These are phyloP conservation scores for Candida sp. DNA, from an alignment of 1,139 yeast species.

Conservation along the genomic window DNA sequence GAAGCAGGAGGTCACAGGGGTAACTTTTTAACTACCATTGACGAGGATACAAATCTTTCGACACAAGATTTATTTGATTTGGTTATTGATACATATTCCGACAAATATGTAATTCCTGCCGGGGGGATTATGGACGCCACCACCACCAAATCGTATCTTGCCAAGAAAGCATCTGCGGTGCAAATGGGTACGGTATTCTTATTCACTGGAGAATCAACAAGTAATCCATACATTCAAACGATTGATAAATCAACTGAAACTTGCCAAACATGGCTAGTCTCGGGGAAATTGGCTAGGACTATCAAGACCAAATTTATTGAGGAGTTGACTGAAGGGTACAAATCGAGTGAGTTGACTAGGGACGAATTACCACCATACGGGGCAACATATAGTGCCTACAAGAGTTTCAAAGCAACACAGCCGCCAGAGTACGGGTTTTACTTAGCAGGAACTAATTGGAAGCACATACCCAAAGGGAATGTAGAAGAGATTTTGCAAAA, in stretches of 20 bases:
- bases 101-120: conserved; percentile 26
- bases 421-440: conserved; percentile 23
- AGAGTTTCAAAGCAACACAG: conserved; percentile 14
- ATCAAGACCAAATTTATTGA: conserved; percentile 29
- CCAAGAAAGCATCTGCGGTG: conserved; percentile 42
- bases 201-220: conserved; percentile 28
- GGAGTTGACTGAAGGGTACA: conserved; percentile 6
- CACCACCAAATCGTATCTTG: conserved; percentile 21
- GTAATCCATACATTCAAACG: conserved; percentile 15
- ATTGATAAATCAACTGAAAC: conserved; percentile 15
- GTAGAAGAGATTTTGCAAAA: not conserved
- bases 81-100: conserved; percentile 12
- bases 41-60: conserved; percentile 29
- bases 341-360: conserved; percentile 2
- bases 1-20: conserved; percentile 61
- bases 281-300: conserved; percentile 39
- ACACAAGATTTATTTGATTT: conserved; percentile 28
- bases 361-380: conserved; percentile 33
- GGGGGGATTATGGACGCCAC: conserved; percentile 41
- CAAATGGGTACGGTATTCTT: conserved; percentile 47
- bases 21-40: conserved; percentile 23
- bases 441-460: conserved; percentile 29
- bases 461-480: not conserved
- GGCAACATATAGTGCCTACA: conserved; percentile 29
- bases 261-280: conserved; percentile 29